These are phyloP conservation scores for Ceratorhiza oryzae-sativae DNA, from an alignment of 1,284 basidiomycete genomes.

Conservation along the genomic window DNA sequence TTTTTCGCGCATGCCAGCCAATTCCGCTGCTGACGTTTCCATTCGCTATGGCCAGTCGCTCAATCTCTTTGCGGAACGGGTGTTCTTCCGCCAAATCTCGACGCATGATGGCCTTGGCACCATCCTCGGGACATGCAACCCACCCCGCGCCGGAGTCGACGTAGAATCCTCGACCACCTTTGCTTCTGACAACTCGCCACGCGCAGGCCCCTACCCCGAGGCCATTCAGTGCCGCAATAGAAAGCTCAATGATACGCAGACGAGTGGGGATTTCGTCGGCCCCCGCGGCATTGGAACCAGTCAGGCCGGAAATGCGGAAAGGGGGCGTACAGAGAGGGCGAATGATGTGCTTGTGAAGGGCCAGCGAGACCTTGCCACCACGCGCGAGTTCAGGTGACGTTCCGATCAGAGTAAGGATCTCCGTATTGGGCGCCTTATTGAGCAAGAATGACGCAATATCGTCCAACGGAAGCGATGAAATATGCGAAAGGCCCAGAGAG, in stretches of 20 bases:
- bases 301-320: conserved; percentile 61
- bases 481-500: conserved; percentile 87
- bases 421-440: conserved; percentile 76
- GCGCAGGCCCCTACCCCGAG: conserved; percentile 78
- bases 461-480: conserved; percentile 72
- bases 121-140: conserved; percentile 53
- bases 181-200: conserved; percentile 90
- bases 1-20: conserved; percentile 96
- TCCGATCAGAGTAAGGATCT: conserved; percentile 83
- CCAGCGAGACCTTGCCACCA: conserved; percentile 65
- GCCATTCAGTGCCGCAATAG: conserved; percentile 72
- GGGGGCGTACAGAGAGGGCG: conserved; percentile 81
- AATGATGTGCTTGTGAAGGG: conserved; percentile 74
- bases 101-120: conserved; percentile 54
- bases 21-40: conserved; percentile 89
- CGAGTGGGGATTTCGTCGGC: conserved; percentile 60
- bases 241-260: conserved; percentile 88
- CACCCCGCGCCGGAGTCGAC: conserved; percentile 88
- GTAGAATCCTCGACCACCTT: conserved; percentile 95
- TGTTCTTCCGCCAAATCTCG: conserved; percentile 70
- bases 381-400: conserved; percentile 79
- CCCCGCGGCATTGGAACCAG: conserved; percentile 33
- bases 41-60: conserved; percentile 77
- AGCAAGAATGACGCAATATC: conserved; percentile 75
- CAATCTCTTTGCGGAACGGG: conserved; percentile 71